phyloP scores from a whole-genome alignment of 495 filamentous ascomycete species.

The Hypoxylon trugodes region DNA sequence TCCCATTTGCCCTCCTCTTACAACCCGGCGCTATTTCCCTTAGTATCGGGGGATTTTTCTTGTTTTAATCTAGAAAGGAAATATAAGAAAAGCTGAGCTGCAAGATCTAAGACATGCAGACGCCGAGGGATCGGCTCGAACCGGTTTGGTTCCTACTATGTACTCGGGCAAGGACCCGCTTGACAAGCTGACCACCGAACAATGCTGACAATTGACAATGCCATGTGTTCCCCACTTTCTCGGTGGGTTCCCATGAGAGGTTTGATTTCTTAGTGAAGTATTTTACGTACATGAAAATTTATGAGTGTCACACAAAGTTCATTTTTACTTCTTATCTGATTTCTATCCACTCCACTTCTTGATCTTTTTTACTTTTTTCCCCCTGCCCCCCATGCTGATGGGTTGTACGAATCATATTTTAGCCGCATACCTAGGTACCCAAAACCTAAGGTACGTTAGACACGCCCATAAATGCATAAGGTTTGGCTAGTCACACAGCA shows the following conservation, averaged over 20 bases:
- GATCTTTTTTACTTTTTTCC: background rate
- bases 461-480: too few relatives aligned
- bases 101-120: constrained; percentile 40
- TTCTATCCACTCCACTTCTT: background rate
- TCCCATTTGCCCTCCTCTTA: background rate
- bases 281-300: constrained; percentile 18
- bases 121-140: constrained; percentile 31
- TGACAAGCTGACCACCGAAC: constrained; percentile 7
- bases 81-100: constrained; percentile 32
- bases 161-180: constrained; percentile 21
- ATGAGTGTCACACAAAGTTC: background rate
- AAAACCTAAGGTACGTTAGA: too few relatives aligned
- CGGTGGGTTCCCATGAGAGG: constrained; percentile 5
- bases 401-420: background rate
- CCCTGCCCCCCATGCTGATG: background rate
- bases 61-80: too few relatives aligned
- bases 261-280: constrained; percentile 1
- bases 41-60: constrained; percentile 25
- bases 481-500: too few relatives aligned
- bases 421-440: too few relatives aligned
- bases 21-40: constrained; percentile 12
- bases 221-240: constrained; percentile 15
- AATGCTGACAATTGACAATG: background rate
- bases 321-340: background rate
- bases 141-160: too few relatives aligned